Evolutionary conservation across 495 filamentous ascomycete species (phyloP).

Genomic region (Cairneyella variabilis): DNA sequence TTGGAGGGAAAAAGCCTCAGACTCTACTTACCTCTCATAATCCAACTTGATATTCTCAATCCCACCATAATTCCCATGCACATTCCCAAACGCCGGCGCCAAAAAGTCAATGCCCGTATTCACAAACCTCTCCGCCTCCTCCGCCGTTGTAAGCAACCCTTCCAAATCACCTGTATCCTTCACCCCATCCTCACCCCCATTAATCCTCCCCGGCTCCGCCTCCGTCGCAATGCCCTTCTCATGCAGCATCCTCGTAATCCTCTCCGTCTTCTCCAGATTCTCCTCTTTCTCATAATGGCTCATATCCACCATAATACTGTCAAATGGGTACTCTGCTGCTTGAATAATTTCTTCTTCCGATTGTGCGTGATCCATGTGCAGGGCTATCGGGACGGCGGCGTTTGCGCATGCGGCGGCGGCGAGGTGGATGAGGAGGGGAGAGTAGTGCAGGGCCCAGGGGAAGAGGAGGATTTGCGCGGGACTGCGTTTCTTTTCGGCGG

Average conservation of each 20-base stretch:
- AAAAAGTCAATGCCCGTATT: constrained; percentile 63
- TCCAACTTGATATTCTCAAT: constrained; percentile 27
- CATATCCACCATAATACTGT: constrained; percentile 65
- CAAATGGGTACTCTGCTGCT: constrained; percentile 53
- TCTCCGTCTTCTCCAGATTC: constrained; percentile 56
- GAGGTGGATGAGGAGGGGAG: constrained; percentile 53
- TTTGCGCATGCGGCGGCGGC: constrained; percentile 58
- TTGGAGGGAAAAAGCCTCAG: neutral
- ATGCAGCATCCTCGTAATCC: constrained; percentile 54
- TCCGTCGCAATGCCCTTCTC: constrained; percentile 61
- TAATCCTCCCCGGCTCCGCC: constrained; percentile 64
- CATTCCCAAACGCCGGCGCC: constrained; percentile 68
- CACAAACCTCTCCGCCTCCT: constrained; percentile 60
- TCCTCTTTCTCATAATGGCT: constrained; percentile 63
- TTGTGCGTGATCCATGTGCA: constrained; percentile 78
- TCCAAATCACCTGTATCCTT: constrained; percentile 59
- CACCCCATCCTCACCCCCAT: constrained; percentile 67
- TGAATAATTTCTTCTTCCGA: constrained; percentile 63
- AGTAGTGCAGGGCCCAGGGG: constrained; percentile 70
- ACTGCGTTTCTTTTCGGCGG: constrained; percentile 68
- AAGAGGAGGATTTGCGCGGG: constrained; percentile 83
- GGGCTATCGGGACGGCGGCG: constrained; percentile 65
- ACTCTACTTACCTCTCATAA: constrained; percentile 15
- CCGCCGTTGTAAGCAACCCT: constrained; percentile 57
- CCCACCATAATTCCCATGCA: constrained; percentile 63